A percentile compares a stretch with the other conserved stretches of the same genome.
Conservation (phyloP, 768 basidiomycete genomes). For the Tulasnella sp. region DNA sequence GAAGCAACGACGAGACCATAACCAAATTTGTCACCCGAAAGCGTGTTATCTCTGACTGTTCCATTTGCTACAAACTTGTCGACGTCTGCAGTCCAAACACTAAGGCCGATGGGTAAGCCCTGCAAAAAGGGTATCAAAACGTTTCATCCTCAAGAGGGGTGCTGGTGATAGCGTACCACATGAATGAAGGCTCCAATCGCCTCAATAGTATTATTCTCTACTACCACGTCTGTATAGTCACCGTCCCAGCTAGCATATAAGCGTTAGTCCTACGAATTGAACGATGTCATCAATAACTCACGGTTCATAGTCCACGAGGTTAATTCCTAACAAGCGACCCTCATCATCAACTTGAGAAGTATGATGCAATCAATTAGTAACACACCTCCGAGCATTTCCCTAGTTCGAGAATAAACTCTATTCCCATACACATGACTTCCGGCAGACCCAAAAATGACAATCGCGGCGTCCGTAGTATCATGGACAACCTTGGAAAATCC, state of each 20-base stretch:
- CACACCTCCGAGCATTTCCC: background rate
- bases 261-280: background rate
- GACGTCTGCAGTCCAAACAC: too few species aligned
- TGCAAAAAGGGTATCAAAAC: too few species aligned
- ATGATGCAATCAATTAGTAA: background rate
- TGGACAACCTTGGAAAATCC: background rate
- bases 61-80: too few species aligned
- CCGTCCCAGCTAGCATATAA: background rate
- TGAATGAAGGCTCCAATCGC: background rate
- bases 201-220: background rate
- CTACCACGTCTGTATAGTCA: background rate
- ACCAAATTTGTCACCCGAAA: too few species aligned
- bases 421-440: background rate
- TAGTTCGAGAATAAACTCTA: background rate
- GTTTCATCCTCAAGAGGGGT: too few species aligned
- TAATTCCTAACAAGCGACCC: background rate
- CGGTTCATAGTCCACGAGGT: background rate
- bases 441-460: background rate
- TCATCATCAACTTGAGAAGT: background rate
- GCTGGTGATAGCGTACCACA: too few species aligned
- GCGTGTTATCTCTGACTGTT: too few species aligned
- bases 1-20: too few species aligned
- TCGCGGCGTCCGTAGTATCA: background rate
- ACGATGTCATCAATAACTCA: background rate
- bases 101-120: too few species aligned